Evolutionary conservation across 83 land plant genomes (phyloP), one percentile per base, ranked within the genome.

Genomic region (Diphasiastrum complanatum): DNA sequence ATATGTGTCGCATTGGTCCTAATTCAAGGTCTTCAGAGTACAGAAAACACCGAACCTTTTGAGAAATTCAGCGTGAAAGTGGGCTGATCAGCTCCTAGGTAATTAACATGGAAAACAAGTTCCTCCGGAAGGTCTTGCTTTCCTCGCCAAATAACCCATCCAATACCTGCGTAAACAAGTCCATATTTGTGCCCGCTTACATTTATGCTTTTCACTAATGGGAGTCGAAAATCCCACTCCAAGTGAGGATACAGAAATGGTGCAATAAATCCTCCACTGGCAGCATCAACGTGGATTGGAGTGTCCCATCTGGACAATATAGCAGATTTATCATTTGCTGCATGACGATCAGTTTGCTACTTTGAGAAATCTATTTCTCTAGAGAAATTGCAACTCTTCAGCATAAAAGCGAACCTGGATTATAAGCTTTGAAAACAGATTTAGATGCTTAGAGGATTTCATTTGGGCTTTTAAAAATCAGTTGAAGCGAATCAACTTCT

Each of bases 51-150:
- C 12, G 18, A 61, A 83, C 91, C 93, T 82, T 85, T 87, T 37
- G 95, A 85, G 74, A 85, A 87, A 51, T 87, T 87, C 28, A 87
- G 89, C 5, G 93, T 87, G 63, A 87, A 87, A 4, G 96, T 89
- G 24, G 96, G 96, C 63, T 89, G 96, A 36, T 89, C 96, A 23
- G 85, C 69, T 2, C 96, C 96, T 16, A 89, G 78, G 43, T 89
- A 89, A 53, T 89, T 86, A 56, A 89, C 79, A 52, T 89, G 89
- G 47, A 84, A 84, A 2, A 87, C 67, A 18, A 87, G 83, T 54
- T 87, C 89, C 2, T 87, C 89, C n/a, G 93, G 93, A 61, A 87
- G 52, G 37, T 87, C 90, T 8, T 66, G 72, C 48, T 82, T 76
- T 69, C 67, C 69, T 48, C 81, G 67, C 93, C 93, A 87, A 14